These are phyloP conservation scores for Hippophae gyantsensis DNA, from an alignment of 306 rosid species.

Conservation along the genomic window DNA sequence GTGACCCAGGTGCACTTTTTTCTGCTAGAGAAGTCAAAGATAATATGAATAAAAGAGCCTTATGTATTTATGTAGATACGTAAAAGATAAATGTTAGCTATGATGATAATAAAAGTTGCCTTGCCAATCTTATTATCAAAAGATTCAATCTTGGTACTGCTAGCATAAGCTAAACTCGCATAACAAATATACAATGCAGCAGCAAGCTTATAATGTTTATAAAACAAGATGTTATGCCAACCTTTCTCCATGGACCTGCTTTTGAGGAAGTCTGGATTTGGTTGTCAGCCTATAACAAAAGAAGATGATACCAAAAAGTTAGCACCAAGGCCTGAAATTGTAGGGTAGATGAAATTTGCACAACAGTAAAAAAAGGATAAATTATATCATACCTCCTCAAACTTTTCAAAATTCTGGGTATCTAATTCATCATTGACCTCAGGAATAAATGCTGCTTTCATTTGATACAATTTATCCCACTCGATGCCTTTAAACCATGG, in stretches of 20 bases:
- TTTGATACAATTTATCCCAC: conserved; percentile 86
- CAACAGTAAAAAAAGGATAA: conserved; percentile 1
- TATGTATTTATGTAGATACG: too few species aligned
- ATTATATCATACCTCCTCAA: conserved; percentile 65
- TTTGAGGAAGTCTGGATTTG: conserved; percentile 68
- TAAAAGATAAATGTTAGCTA: too few species aligned
- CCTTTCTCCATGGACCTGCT: conserved; percentile 99
- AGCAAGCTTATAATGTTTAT: conserved; percentile 5
- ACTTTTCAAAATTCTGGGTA: conserved; percentile 98
- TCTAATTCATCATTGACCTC: conserved; percentile 95
- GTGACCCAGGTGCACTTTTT: too few species aligned
- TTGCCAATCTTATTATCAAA: too few species aligned
- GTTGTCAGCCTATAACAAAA: conserved; percentile 48
- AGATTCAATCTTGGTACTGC: not conserved
- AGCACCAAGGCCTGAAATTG: conserved; percentile 17
- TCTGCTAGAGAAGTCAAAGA: too few species aligned
- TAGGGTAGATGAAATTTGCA: conserved; percentile 3
- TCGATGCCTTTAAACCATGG: conserved; percentile 89
- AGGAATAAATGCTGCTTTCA: conserved; percentile 96
- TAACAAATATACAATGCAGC: conserved; percentile 8
- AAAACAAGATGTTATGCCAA: conserved; percentile 27
- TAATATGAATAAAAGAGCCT: too few species aligned
- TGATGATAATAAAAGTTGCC: too few species aligned
- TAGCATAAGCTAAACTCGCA: conserved; percentile 8
- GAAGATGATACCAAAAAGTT: conserved; percentile 13